Percentiles rank a stretch among this genome's conserved stretches.
These are phyloP conservation scores for Apiospora aurea DNA, from an alignment of 2,329 filamentous ascomycete genomes.

Conservation along the genomic window DNA sequence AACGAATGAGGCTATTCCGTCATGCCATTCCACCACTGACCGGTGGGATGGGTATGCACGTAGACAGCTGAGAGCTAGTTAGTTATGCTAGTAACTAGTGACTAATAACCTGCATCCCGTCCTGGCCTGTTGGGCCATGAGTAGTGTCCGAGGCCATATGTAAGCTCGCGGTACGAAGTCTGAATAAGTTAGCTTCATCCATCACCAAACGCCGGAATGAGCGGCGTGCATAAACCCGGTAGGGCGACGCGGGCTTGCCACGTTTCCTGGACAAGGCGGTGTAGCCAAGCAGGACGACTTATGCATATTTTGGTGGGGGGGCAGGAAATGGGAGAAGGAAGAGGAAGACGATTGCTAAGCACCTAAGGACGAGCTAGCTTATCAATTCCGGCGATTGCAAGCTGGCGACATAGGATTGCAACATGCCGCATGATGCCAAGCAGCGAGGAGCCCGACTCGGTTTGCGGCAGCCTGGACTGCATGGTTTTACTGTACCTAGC, in stretches of 20 bases:
- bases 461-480: neutral
- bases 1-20: no score
- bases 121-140: no score
- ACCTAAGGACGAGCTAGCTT: neutral
- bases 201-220: neutral
- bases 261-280: slow-evolving; percentile 2
- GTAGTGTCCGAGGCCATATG: no score
- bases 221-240: neutral
- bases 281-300: slow-evolving; percentile 15
- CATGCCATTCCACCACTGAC: no score
- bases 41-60: no score
- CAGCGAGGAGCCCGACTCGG: neutral
- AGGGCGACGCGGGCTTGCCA: neutral
- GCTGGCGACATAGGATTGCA: neutral
- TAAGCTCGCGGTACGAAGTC: neutral
- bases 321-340: neutral
- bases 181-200: neutral
- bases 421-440: slow-evolving; percentile 3
- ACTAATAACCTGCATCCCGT: no score
- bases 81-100: no score
- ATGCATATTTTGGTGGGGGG: neutral
- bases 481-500: neutral
- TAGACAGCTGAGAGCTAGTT: no score
- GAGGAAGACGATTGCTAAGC: neutral
- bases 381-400: neutral